Evolutionary conservation across 306 rosid genomes (phyloP), one percentile per base, ranked within the genome.

Genomic region (Cucurbita maxima): DNA sequence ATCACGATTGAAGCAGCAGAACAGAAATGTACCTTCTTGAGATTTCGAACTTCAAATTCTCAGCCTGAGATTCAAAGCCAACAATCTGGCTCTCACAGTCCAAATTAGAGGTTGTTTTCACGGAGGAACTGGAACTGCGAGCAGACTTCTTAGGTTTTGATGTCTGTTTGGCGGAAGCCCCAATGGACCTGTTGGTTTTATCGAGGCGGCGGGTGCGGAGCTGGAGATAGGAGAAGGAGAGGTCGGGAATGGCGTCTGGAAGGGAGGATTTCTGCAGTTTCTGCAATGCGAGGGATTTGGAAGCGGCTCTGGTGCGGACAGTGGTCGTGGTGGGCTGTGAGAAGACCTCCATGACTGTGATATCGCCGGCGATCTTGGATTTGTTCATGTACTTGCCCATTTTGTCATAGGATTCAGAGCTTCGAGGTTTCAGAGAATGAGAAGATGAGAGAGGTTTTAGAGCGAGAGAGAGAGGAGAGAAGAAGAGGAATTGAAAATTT

Each of bases 331-430:
- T 54, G 25, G 58, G 58, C 30, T 82, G 87, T 3, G 92, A 75
- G 3, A 87, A 72, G 16, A 79, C 70, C 72, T 92, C 94, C 95
- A 83, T 84, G 55, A 84, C 79, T 8, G 87, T 82, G 7, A 92
- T 86, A 9, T 84, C 89, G 50, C 84, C 86, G 1, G 83, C 64
- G 75, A 76, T 78, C 76, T 88, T 92, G 8, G 96, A 82, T 76
- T 89, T 92, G 82, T 82, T 89, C 86, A 88, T 84, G 86, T 88
- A 89, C 80, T 92, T 92, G 0, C 96, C 96, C 97, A 89, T 87
- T 52, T 60, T 55, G 15, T 6, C 40, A 5, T 6, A 34, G 5
- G 48, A 14, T 25, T 43, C 44, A 40, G 25, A 59, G 48, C 4
- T 8, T 9, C 53, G 34, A 40, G 55, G 19, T 51, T 51, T 51